Conservation (phyloP, 225 moss, liverwort and hornwort species). For the Thuidium tamariscinum region DNA sequence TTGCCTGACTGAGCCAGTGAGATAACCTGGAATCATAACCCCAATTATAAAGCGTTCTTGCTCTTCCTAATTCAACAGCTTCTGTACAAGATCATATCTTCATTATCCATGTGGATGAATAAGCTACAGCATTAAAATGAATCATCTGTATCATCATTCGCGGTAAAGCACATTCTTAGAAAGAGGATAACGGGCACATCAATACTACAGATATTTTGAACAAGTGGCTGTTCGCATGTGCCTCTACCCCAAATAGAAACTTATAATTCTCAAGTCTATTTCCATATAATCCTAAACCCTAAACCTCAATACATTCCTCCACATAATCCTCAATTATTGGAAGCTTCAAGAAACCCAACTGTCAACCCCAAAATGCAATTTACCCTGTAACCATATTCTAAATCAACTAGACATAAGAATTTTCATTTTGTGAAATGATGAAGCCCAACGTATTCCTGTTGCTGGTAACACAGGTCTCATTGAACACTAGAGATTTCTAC, state of each 20-base stretch:
- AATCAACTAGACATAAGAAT: neutral
- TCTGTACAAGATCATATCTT: neutral
- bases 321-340: neutral
- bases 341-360: neutral
- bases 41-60: neutral
- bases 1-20: slow-evolving; percentile 81
- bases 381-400: neutral
- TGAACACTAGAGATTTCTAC: neutral
- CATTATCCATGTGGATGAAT: neutral
- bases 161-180: neutral
- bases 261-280: neutral
- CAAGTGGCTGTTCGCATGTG: neutral
- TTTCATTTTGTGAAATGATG: neutral
- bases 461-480: neutral
- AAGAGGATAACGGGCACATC: neutral
- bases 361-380: neutral
- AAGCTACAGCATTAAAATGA: neutral
- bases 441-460: neutral
- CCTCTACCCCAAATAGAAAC: neutral
- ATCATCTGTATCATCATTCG: neutral
- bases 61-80: neutral
- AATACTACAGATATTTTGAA: neutral
- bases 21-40: slow-evolving; percentile 56
- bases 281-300: neutral
- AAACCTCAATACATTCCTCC: neutral